Evolutionary conservation across 805 yeast genomes (phyloP), one percentile per base, ranked within the genome.

Genomic region (Metschnikowia henanensis): DNA sequence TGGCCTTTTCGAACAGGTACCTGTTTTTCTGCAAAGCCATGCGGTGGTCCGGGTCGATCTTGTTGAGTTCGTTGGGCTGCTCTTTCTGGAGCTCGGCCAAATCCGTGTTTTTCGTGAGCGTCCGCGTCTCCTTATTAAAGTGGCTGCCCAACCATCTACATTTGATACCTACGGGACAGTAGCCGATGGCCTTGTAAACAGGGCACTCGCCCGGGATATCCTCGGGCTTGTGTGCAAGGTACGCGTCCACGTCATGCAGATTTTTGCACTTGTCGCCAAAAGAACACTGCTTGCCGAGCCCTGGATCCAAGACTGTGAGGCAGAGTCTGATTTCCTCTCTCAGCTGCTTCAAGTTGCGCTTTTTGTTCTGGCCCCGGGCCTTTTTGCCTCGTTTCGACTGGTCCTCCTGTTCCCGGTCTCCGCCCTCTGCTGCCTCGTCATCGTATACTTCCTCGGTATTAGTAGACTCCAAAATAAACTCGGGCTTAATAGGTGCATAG

Each of bases 81-180:
- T 57, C 46, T 53, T 62, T 51, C 48, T 54, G 48, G 10, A 35
- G 57, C 7, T 66, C 76, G 30, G 65, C 65, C 47, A 62, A 60
- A 1, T 56, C 77, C 37, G 62, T 60, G 57, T 79, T 81, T 41
- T 62, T 72, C 28, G 73, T 47, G 17, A 83, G 62, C 46, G 62
- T 67, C 41, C 66, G 69, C 15, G 73, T 64, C 44, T 71, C 83
- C 25, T 58, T 59, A 52, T 76, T 61, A 57, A 69, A 76, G 66
- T 94, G 98, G 13, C 87, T 78, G 3, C 77, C 68, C 45, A 94
- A 75, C 88, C 96, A 94, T 56, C 97, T 79, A 68, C 99, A 94
- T 62, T 88, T 92, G 55, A 87, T 66, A 0, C 99, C 99, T 49
- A 85, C 78, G 4, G 96, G 96, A 72, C 99, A 94, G 58, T 80